A percentile compares a stretch with the other conserved stretches of the same genome.
These are phyloP conservation scores for Backusella psychrophila DNA, from an alignment of 192 early-diverging fungal species.

Conservation along the genomic window DNA sequence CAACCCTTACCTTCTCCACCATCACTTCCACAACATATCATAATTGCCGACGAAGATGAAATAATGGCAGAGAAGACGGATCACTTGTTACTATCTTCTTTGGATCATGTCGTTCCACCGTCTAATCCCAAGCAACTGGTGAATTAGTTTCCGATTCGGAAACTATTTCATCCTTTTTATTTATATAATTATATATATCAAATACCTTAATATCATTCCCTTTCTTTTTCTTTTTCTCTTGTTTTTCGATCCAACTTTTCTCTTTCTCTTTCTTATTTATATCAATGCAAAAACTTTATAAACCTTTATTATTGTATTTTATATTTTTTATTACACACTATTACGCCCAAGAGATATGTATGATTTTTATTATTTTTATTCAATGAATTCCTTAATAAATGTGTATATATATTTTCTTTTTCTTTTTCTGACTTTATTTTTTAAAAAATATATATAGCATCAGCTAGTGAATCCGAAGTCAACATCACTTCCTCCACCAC, in stretches of 20 bases:
- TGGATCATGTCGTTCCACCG: neutral
- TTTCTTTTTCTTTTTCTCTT: neutral
- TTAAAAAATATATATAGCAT: neutral
- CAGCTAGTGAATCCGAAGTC: neutral
- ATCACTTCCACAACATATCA: neutral
- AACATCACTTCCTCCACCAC: neutral
- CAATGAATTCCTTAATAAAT: neutral
- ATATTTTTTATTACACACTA: constrained; percentile 1
- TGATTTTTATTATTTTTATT: constrained; percentile 3
- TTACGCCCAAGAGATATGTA: constrained; percentile 2
- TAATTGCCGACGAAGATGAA: neutral
- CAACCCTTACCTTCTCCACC: neutral
- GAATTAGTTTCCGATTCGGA: constrained; percentile 3
- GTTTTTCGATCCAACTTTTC: neutral
- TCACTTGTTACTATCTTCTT: neutral
- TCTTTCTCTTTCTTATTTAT: neutral
- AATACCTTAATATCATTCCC: neutral
- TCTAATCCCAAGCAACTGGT: neutral
- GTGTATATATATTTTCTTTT: neutral
- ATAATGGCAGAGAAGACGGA: constrained; percentile 2
- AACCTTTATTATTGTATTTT: constrained; percentile 6
- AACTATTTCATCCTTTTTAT: neutral
- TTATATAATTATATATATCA: neutral
- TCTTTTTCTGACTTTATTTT: neutral
- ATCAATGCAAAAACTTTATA: constrained; percentile 3